Evolutionary conservation across 2,329 filamentous ascomycete genomes (phyloP).

Genomic region (Exophiala alcalophila): DNA sequence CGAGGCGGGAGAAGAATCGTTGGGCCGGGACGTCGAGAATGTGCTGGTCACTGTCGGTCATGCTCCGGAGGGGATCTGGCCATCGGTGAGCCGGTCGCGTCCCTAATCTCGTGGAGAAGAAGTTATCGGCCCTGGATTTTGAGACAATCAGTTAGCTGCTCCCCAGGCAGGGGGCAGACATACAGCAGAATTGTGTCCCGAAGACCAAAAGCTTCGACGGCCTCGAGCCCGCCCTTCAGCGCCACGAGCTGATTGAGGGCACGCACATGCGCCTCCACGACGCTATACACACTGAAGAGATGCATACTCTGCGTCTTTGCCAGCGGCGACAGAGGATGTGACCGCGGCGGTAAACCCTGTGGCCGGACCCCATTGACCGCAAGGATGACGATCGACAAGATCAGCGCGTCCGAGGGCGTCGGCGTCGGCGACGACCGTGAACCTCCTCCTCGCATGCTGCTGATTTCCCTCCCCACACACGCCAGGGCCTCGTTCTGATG

Average conservation of each 20-base stretch:
- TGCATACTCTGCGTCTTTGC: conserved; percentile 4
- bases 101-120: conserved; percentile 4
- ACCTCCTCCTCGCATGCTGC: no score
- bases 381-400: conserved; percentile 3
- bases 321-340: conserved; percentile 1
- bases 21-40: conserved; percentile 1
- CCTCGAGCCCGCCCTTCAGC: conserved; percentile 3
- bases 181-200: conserved; percentile 7
- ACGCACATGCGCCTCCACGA: conserved; percentile 5
- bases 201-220: conserved; percentile 4
- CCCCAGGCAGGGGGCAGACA: no score
- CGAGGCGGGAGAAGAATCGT: background rate
- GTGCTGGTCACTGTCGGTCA: conserved; percentile 1
- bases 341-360: conserved; percentile 1
- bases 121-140: conserved; percentile 3
- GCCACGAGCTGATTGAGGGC: conserved; percentile 1
- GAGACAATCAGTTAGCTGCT: no score
- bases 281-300: conserved; percentile 5
- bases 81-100: conserved; percentile 1
- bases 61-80: background rate
- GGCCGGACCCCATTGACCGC: conserved; percentile 3
- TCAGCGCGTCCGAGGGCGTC: conserved; percentile 4
- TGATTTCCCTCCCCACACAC: background rate
- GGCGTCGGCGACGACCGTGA: no score
- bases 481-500: conserved; percentile 1